These are phyloP conservation scores for Clitocybe nebularis DNA, from an alignment of 1,284 basidiomycete species.

Conservation along the genomic window DNA sequence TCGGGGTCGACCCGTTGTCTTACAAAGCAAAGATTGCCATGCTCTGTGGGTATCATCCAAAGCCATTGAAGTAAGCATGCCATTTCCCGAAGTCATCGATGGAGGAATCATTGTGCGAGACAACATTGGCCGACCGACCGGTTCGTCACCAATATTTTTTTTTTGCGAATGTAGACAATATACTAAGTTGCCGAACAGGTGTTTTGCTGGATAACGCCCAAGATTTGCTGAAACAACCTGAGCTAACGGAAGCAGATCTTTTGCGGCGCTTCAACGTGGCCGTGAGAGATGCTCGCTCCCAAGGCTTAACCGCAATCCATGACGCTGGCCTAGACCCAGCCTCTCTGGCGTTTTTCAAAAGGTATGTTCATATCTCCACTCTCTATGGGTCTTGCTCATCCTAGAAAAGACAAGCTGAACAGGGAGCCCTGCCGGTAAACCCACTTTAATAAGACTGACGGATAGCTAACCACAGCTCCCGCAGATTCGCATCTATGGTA, in stretches of 20 bases:
- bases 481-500: slow-evolving; percentile 71
- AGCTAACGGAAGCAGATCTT: slow-evolving; percentile 62
- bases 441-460: slow-evolving; percentile 5
- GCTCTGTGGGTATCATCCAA: slow-evolving; percentile 80
- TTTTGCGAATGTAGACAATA: no score
- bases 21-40: slow-evolving; percentile 87
- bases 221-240: slow-evolving; percentile 58
- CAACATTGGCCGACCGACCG: slow-evolving; percentile 67
- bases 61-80: slow-evolving; percentile 56
- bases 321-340: slow-evolving; percentile 73
- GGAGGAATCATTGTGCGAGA: slow-evolving; percentile 82
- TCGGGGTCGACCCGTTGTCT: slow-evolving; percentile 62
- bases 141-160: no score
- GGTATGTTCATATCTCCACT: slow-evolving; percentile 35
- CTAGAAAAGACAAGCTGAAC: slow-evolving; percentile 50
- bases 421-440: slow-evolving; percentile 57
- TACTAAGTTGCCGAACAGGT: no score
- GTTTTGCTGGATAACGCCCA: slow-evolving; percentile 73
- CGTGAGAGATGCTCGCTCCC: slow-evolving; percentile 61
- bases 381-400: slow-evolving; percentile 3
- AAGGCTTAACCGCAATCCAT: slow-evolving; percentile 79
- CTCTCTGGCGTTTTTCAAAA: slow-evolving; percentile 72
- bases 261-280: slow-evolving; percentile 61
- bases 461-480: slow-evolving; percentile 3
- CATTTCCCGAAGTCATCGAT: slow-evolving; percentile 63